These are phyloP conservation scores for Pleurotus tuber-regium DNA, from an alignment of 768 basidiomycete species.

Conservation along the genomic window DNA sequence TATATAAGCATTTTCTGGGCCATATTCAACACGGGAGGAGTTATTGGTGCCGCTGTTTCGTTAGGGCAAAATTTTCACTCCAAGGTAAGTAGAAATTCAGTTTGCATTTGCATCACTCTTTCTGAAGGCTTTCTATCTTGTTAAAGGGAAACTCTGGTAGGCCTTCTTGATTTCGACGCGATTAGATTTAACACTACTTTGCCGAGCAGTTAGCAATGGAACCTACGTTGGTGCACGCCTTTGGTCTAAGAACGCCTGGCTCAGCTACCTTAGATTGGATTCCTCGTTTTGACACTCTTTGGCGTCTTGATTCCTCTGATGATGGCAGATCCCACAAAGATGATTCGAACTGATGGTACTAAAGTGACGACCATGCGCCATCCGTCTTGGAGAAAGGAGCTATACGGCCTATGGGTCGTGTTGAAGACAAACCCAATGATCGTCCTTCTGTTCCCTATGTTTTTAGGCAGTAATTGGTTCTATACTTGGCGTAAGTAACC, in stretches of 20 bases:
- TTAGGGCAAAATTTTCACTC: slow-evolving; percentile 68
- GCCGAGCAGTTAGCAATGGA: slow-evolving; percentile 53
- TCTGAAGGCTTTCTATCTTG: background rate
- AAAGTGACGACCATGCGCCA: slow-evolving; percentile 59
- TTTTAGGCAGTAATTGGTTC: slow-evolving; percentile 81
- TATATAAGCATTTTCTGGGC: slow-evolving; percentile 83
- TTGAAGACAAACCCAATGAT: slow-evolving; percentile 70
- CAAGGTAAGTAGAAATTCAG: too few species aligned
- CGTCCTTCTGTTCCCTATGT: slow-evolving; percentile 84
- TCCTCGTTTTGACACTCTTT: slow-evolving; percentile 66
- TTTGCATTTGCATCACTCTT: background rate
- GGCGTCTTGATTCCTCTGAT: slow-evolving; percentile 65
- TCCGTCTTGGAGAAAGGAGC: slow-evolving; percentile 80
- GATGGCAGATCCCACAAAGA: slow-evolving; percentile 68
- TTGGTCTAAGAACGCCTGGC: background rate
- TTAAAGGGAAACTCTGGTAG: slow-evolving; percentile 11
- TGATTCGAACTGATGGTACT: slow-evolving; percentile 73
- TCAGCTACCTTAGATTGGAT: slow-evolving; percentile 55
- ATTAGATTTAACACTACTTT: background rate
- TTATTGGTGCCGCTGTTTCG: slow-evolving; percentile 76
- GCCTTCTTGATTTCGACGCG: slow-evolving; percentile 3
- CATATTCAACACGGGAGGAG: slow-evolving; percentile 80
- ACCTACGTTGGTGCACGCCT: slow-evolving; percentile 56
- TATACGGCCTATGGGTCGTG: slow-evolving; percentile 65
- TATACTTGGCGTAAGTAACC: slow-evolving; percentile 74